Base-by-base conservation (phyloP, 2,329 filamentous ascomycete species). In the Chaetomiaceae sp. region DNA sequence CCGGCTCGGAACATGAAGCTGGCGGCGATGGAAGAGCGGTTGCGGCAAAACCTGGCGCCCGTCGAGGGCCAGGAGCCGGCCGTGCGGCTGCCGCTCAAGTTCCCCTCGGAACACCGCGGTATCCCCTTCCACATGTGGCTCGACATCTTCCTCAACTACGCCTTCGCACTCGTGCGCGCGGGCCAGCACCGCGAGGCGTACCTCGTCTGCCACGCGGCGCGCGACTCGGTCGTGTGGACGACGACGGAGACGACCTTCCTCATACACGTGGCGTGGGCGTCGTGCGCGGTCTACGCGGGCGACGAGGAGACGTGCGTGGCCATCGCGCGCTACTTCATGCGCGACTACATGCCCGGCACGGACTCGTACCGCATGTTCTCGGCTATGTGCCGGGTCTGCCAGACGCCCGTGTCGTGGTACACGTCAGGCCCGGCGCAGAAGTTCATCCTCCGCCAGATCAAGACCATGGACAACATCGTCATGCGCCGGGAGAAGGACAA, bases 391-490 rank as follows among this genome's bases (percentile, higher is more conserved):
- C 79, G 85, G 15, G 71, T 95, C 7, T 87, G 81, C 59, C 81
- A 87, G 42, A 83, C 86, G 12, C 80, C 84, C 2, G 73, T 80
- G 30, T 77, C 81, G 24, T 87, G 84, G 72, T 95, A 91, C 65
- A 84, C 84, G 42, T 84, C 84, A 3, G 86, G 87, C 0, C 83
- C 88, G 0, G 83, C 84, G 17, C 89, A 95, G 65, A 97, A 97
- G 63, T 95, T 87, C 61, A 82, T 97, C 58, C 74, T 96, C 48
- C 83, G 93, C 4, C 88, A 95, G 66, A 87, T 98, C 66, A 94
- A 95, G 64, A 81, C 82, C 3, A 86, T 95, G 70, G 93, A 98
- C 64, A 84, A 78, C 52, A 69, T 72, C 4, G 72, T 86, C 3
- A 70, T 84, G 36, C 49, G 49, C n/a, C 34, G 73, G 12, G 67